These are phyloP conservation scores for Zygosaccharomyces lentus DNA, from an alignment of 805 yeast species.

Conservation along the genomic window DNA sequence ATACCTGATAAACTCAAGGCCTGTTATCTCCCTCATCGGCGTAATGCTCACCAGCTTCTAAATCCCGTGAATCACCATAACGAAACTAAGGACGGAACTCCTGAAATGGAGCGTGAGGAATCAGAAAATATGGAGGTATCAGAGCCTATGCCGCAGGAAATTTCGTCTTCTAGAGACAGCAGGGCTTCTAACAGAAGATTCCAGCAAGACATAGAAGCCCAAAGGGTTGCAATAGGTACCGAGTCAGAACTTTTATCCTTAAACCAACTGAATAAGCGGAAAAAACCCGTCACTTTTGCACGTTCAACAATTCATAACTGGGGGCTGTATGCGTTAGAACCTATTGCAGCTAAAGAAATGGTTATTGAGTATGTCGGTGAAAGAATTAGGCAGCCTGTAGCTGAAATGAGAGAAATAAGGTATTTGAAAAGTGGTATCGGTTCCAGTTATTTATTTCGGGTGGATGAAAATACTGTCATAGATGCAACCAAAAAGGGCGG, in stretches of 20 bases:
- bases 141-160: conserved; percentile 26
- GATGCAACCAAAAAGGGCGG: conserved; percentile 98
- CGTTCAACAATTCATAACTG: conserved; percentile 96
- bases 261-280: conserved; percentile 83
- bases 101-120: conserved; percentile 20
- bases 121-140: conserved; percentile 18
- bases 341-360: conserved; percentile 95
- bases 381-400: conserved; percentile 85
- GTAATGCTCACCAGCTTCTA: conserved; percentile 61
- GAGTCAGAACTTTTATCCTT: conserved; percentile 77
- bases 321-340: conserved; percentile 95
- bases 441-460: conserved; percentile 85
- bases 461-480: conserved; percentile 90
- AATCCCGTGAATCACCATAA: conserved; percentile 64
- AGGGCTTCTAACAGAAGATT: conserved; percentile 83
- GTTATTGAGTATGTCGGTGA: conserved; percentile 98
- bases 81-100: conserved; percentile 38
- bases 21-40: conserved; percentile 78
- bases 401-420: conserved; percentile 83
- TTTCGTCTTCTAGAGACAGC: conserved; percentile 75
- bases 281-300: conserved; percentile 94
- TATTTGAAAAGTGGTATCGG: conserved; percentile 91
- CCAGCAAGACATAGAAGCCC: conserved; percentile 84
- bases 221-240: conserved; percentile 68
- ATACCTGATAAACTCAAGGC: conserved; percentile 69